phyloP scores from a whole-genome alignment of 2,329 filamentous ascomycete species.

The Cryphonectria nitschkei region DNA sequence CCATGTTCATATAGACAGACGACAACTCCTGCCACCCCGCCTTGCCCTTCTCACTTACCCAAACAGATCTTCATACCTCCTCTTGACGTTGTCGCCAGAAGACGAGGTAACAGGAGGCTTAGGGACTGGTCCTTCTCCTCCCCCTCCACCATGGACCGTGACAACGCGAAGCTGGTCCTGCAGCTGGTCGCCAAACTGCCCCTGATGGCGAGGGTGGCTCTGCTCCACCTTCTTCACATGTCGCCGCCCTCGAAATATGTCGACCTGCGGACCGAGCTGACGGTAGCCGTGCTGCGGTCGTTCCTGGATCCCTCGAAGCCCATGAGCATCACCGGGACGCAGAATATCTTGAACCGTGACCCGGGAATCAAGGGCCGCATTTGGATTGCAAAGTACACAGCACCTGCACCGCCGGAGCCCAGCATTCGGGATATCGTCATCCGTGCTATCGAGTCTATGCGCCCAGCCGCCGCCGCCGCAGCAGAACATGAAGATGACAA shows the following conservation, averaged over 20 bases:
- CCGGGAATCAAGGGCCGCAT: slow-evolving; percentile 75
- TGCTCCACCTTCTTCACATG: slow-evolving; percentile 67
- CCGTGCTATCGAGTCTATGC: slow-evolving; percentile 59
- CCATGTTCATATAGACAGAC: background rate
- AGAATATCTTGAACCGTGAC: slow-evolving; percentile 65
- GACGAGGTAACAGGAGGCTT: background rate
- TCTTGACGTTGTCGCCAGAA: slow-evolving; percentile 5
- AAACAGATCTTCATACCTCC: background rate
- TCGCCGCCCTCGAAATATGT: slow-evolving; percentile 76
- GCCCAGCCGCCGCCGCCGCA: slow-evolving; percentile 28
- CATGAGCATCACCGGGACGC: slow-evolving; percentile 61
- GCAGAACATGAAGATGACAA: background rate
- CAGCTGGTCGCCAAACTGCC: slow-evolving; percentile 61
- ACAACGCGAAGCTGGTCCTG: slow-evolving; percentile 32
- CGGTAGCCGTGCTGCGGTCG: slow-evolving; percentile 71
- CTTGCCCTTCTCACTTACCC: background rate
- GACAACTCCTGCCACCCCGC: background rate
- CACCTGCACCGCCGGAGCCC: slow-evolving; percentile 61
- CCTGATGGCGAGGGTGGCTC: slow-evolving; percentile 61
- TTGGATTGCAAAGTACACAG: slow-evolving; percentile 76
- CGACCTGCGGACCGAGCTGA: slow-evolving; percentile 75
- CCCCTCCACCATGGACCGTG: slow-evolving; percentile 24
- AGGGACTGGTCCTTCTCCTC: too few relatives aligned
- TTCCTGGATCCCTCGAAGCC: slow-evolving; percentile 55
- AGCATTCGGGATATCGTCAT: slow-evolving; percentile 62